phyloP scores from a whole-genome alignment of 2,329 filamentous ascomycete genomes.

The Phaeosphaeria sp. region DNA sequence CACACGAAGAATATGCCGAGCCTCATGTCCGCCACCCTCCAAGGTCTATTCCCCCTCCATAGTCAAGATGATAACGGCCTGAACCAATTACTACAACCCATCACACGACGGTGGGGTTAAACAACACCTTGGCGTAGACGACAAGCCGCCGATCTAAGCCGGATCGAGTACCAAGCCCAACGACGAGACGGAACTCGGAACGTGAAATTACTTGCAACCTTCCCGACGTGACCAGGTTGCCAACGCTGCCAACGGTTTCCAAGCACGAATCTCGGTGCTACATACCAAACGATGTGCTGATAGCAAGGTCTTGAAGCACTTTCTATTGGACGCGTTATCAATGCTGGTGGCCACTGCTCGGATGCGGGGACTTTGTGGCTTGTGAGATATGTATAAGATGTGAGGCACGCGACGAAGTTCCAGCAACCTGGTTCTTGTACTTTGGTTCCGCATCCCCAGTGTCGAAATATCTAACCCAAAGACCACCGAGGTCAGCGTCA shows the following conservation, averaged over 20 bases:
- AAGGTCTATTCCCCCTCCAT: slow-evolving; percentile 1
- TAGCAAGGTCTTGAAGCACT: slow-evolving; percentile 3
- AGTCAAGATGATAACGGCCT: background rate
- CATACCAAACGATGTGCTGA: background rate
- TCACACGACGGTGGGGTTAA: background rate
- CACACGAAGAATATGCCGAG: slow-evolving; percentile 19
- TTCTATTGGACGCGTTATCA: slow-evolving; percentile 23
- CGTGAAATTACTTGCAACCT: slow-evolving; percentile 24
- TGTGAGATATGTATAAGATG: slow-evolving; percentile 26
- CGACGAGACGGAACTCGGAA: slow-evolving; percentile 33
- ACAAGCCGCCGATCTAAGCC: slow-evolving; percentile 17
- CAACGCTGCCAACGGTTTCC: slow-evolving; percentile 28
- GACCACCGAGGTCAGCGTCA: background rate
- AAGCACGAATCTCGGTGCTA: slow-evolving; percentile 15
- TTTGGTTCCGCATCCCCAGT: background rate
- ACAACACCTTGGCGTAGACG: slow-evolving; percentile 12
- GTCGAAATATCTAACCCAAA: background rate
- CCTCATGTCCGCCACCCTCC: slow-evolving; percentile 16
- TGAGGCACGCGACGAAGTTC: slow-evolving; percentile 4
- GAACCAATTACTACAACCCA: slow-evolving; percentile 7
- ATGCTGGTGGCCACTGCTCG: slow-evolving; percentile 22
- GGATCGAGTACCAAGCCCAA: slow-evolving; percentile 5
- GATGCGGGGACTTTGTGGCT: slow-evolving; percentile 5
- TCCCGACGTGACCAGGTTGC: slow-evolving; percentile 21
- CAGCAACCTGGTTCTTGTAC: slow-evolving; percentile 1